These are phyloP conservation scores for Aspergillus sclerotioniger DNA, from an alignment of 495 filamentous ascomycete species.

Conservation along the genomic window DNA sequence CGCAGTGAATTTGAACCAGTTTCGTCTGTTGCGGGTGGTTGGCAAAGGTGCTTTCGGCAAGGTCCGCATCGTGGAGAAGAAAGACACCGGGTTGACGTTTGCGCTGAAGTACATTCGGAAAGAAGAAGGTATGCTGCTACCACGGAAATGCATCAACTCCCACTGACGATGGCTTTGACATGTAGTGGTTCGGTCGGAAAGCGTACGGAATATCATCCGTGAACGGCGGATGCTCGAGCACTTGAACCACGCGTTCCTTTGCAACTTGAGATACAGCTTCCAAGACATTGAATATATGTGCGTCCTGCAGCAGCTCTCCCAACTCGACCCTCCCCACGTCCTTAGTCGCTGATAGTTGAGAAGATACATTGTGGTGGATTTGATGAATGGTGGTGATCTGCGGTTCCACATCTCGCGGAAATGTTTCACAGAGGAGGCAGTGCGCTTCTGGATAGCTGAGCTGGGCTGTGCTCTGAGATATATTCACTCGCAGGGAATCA, in stretches of 20 bases:
- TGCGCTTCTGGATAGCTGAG: slow-evolving; percentile 95
- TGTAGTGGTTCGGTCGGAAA: slow-evolving; percentile 92
- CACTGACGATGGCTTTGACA: not conserved
- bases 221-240: slow-evolving; percentile 97
- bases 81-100: slow-evolving; percentile 91
- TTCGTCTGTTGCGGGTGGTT: slow-evolving; percentile 90
- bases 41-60: slow-evolving; percentile 98
- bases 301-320: slow-evolving; percentile 26
- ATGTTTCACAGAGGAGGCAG: slow-evolving; percentile 95
- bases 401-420: slow-evolving; percentile 98
- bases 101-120: slow-evolving; percentile 98
- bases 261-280: slow-evolving; percentile 98
- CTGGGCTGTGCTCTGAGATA: slow-evolving; percentile 90
- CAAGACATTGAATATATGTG: slow-evolving; percentile 99
- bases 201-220: slow-evolving; percentile 95
- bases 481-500: slow-evolving; percentile 87
- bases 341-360: slow-evolving; percentile 21
- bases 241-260: slow-evolving; percentile 95
- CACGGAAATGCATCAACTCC: not conserved
- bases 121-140: slow-evolving; percentile 76
- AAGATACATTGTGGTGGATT: slow-evolving; percentile 95
- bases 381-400: slow-evolving; percentile 97
- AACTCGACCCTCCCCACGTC: not conserved
- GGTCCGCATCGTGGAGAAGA: slow-evolving; percentile 95
- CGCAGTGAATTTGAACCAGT: slow-evolving; percentile 94